These are phyloP conservation scores for Pseudozyma pruni DNA, from an alignment of 1,284 basidiomycete genomes.

Conservation along the genomic window DNA sequence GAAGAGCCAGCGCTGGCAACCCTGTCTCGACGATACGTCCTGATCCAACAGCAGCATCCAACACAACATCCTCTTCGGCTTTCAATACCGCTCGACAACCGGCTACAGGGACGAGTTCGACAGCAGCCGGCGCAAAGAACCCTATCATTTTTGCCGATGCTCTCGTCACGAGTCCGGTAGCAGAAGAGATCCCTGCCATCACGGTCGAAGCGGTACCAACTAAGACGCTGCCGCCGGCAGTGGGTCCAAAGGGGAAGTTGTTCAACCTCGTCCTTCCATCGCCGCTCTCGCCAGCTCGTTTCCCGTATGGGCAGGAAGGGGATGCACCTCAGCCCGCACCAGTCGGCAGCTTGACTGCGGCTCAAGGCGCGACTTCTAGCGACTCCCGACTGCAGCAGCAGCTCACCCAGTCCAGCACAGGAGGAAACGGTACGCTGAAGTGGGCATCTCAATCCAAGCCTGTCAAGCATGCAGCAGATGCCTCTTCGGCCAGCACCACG, in stretches of 20 bases:
- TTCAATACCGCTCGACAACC: too few relatives aligned
- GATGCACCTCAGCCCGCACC: not conserved
- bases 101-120: too few relatives aligned
- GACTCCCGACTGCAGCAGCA: not conserved
- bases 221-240: conserved; percentile 18
- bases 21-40: conserved; percentile 11
- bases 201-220: not conserved
- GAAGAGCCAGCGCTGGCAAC: conserved; percentile 10
- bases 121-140: conserved; percentile 5
- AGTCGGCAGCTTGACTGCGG: not conserved
- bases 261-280: conserved; percentile 40
- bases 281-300: conserved; percentile 41
- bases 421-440: conserved; percentile 2
- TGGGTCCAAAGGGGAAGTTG: conserved; percentile 46
- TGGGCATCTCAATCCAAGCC: conserved; percentile 7
- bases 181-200: not conserved
- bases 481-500: not conserved
- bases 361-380: not conserved
- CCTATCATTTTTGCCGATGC: conserved; percentile 38
- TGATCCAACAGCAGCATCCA: not conserved
- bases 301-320: conserved; percentile 45
- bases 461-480: not conserved
- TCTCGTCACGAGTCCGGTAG: not conserved
- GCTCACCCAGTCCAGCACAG: not conserved
- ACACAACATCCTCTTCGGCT: not conserved